Base-by-base conservation (phyloP, 768 basidiomycete genomes). In the Auricularia cornea region DNA sequence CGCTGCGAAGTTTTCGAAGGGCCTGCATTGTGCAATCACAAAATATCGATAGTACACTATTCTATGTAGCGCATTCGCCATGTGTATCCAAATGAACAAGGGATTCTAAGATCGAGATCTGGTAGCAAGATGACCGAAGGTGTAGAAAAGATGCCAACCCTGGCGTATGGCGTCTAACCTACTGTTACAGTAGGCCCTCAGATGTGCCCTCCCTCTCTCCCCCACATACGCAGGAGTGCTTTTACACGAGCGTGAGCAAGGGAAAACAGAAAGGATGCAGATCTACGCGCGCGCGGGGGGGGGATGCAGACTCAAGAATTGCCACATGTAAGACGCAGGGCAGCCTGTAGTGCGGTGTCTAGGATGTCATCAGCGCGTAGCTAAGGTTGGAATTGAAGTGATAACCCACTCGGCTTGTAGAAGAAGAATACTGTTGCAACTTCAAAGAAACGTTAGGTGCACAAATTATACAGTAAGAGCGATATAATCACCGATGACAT, bases 401-500 rank as follows among this genome's bases (percentile, higher is more conserved):
- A 48, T 20, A 20, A n/a, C 44, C 6, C 20, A 48, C 44, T 48
- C 0, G 44, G 23, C 0, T 18, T 18, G 23, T 48, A 48, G 1
- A 48, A 48, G 20, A 18, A 48, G 20, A 48, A 48, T 10, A 48
- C 44, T 5, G 44, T 48, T 12, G 11, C 44, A 20, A 48, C 44
- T 48, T 12, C 6, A n/a, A 48, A 48, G 20, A 12, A 48, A 20
- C 44, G 23, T 48, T 48, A 23, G 23, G 20, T 3, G 23, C 20
- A 18, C 23, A 0, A 20, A 20, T 12, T 6, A 20, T n/a, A n/a
- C n/a, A n/a, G n/a, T 18, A 18, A 8, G 44, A 20, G 44, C 23
- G 44, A 6, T 12, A 81, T 80, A 35, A 88, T 79, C 87, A 26
- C 91, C 82, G 60, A 92, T 89, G 10, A 88, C 66, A 72, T 92